phyloP scores from a whole-genome alignment of 2,329 filamentous ascomycete species.

The Claviceps spartinae region DNA sequence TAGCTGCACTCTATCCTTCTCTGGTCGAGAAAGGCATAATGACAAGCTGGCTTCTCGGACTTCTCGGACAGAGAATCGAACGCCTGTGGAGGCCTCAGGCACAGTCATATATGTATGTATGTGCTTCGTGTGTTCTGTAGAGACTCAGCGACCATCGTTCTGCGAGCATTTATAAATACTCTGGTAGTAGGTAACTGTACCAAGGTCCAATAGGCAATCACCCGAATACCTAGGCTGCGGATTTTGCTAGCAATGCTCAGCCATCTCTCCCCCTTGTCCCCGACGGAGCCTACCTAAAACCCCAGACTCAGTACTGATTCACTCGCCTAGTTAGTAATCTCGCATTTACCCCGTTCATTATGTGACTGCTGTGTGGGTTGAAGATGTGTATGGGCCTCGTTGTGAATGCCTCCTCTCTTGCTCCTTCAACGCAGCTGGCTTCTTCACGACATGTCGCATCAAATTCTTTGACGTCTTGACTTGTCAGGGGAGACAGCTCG shows the following conservation, averaged over 20 bases:
- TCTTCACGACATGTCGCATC: no score
- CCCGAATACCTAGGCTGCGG: neutral
- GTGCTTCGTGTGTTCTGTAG: neutral
- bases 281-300: constrained; percentile 1
- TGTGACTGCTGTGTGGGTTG: neutral
- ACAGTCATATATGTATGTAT: neutral
- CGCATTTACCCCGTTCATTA: neutral
- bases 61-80: neutral
- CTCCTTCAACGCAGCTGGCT: no score
- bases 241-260: neutral
- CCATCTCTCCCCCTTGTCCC: neutral
- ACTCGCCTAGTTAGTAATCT: neutral
- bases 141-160: neutral
- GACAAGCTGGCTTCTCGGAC: neutral
- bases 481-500: no score
- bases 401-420: no score
- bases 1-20: neutral
- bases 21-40: neutral
- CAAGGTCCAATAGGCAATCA: no score
- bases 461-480: no score
- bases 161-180: neutral
- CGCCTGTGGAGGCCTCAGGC: neutral
- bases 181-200: no score
- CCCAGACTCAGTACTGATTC: neutral
- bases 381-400: neutral